These are phyloP conservation scores for Globisporangium viniferum DNA, from an alignment of 352 stramenopile species.

Conservation along the genomic window DNA sequence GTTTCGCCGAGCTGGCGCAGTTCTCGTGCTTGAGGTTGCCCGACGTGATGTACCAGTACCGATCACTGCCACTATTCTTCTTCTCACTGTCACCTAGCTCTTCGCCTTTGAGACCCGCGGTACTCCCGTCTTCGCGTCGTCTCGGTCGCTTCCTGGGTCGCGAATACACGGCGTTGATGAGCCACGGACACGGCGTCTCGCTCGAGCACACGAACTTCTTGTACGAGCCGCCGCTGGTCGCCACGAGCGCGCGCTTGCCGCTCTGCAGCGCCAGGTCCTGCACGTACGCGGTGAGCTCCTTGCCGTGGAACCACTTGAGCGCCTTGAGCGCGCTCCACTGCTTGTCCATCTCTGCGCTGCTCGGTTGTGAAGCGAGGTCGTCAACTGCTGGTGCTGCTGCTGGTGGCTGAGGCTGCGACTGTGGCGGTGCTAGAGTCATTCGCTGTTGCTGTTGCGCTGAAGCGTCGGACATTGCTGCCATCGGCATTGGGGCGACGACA, in stretches of 20 bases:
- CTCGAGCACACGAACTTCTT: conserved; percentile 58
- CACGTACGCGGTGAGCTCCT: conserved; percentile 42
- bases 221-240: conserved; percentile 50
- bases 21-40: conserved; percentile 34
- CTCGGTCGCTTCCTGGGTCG: conserved; percentile 22
- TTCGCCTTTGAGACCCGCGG: conserved; percentile 4
- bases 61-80: background rate
- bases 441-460: background rate
- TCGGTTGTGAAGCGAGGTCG: background rate
- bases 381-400: background rate
- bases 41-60: conserved; percentile 56
- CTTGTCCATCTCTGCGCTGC: background rate
- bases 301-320: conserved; percentile 33
- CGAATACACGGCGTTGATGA: conserved; percentile 47
- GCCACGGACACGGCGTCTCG: conserved; percentile 32
- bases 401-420: background rate
- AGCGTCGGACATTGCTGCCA: background rate
- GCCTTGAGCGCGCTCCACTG: conserved; percentile 31
- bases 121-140: background rate
- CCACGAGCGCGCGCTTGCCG: conserved; percentile 43
- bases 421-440: background rate
- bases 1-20: conserved; percentile 38
- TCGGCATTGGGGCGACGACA: background rate
- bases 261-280: conserved; percentile 46
- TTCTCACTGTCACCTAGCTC: background rate